These are phyloP conservation scores for Kwoniella dejecticola DNA, from an alignment of 768 basidiomycete species.

Conservation along the genomic window DNA sequence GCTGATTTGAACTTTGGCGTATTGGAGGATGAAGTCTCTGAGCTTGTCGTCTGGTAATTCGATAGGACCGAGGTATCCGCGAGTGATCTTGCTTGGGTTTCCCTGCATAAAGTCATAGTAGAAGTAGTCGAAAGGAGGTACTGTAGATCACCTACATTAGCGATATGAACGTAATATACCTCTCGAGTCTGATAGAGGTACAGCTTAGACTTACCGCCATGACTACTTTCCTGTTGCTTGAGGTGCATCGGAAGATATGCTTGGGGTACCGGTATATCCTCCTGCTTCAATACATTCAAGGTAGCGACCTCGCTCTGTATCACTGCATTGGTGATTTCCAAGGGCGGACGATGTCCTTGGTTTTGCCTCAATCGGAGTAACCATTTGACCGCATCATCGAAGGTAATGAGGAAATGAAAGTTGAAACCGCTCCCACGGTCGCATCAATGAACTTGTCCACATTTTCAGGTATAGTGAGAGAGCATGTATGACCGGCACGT, in stretches of 20 bases:
- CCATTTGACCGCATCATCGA: constrained; percentile 16
- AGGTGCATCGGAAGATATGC: constrained; percentile 13
- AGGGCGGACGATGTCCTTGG: neutral
- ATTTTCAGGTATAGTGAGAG: too few relatives aligned
- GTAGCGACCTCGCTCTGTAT: constrained; percentile 12
- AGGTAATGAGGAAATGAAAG: constrained; percentile 3
- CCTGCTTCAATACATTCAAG: neutral
- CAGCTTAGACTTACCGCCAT: too few relatives aligned
- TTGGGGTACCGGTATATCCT: neutral
- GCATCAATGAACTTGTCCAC: too few relatives aligned
- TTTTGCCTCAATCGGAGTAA: constrained; percentile 4
- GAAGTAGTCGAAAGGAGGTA: constrained; percentile 16
- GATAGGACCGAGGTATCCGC: neutral
- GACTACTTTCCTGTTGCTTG: too few relatives aligned
- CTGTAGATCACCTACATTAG: neutral
- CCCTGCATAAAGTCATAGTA: constrained; percentile 9
- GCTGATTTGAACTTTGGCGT: constrained; percentile 5
- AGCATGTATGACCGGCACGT: too few relatives aligned
- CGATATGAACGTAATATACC: neutral
- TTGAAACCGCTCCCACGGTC: neutral
- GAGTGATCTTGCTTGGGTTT: neutral
- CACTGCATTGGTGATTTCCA: neutral
- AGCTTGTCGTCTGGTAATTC: neutral
- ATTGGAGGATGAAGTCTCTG: constrained; percentile 2
- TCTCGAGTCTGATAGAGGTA: neutral